Base-by-base conservation (phyloP, 148 eudicot species). In the Chenopodium album region DNA sequence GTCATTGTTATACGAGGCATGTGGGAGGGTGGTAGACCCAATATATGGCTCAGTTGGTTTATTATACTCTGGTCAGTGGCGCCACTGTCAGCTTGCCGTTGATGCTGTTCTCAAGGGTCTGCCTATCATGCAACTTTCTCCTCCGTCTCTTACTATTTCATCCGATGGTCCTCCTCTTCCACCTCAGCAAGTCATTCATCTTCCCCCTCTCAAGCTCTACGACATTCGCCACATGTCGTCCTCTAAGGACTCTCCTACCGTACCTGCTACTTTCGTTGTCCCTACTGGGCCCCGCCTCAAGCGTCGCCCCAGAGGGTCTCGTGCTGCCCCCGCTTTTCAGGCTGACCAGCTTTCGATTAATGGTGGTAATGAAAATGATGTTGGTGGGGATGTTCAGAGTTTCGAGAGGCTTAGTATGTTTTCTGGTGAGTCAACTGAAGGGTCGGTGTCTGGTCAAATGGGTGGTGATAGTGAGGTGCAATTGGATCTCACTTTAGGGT, bases 21-120 rank as follows among this genome's bases (percentile, higher is more conserved):
- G 97, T 78, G 97, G 97, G 19, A 80, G 97, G 84, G 88, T 92
- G 71, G 88, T 92, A 32, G 89, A 93, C 80, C 97, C 95, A 19
- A 85, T 92, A 16, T 60, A 87, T 81, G 97, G 97, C 1, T 85
- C 97, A 7, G 90, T 89, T n/a, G 95, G 97, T 2, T 69, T 93
- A 70, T 26, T 89, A 23, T 85, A 80, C 76, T 86, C 95, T 3
- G 91, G 87, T 70, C 88, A 93, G 46, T 92, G 97, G 97, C 71
- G 77, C 70, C 87, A 79, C 46, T 90, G 95, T 79, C 90, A 92
- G 79, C 80, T 83, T 8, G 97, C 97, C 1, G 97, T 92, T 14
- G 93, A 93, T 32, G 86, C 91, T 0, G 92, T 93, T 31, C 95
- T 92, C 10, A 78, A 77, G 29, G 92, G 94, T 31, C 63, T 76